phyloP scores from a whole-genome alignment of 2,329 filamentous ascomycete genomes.

The Hypoxylon sp. region DNA sequence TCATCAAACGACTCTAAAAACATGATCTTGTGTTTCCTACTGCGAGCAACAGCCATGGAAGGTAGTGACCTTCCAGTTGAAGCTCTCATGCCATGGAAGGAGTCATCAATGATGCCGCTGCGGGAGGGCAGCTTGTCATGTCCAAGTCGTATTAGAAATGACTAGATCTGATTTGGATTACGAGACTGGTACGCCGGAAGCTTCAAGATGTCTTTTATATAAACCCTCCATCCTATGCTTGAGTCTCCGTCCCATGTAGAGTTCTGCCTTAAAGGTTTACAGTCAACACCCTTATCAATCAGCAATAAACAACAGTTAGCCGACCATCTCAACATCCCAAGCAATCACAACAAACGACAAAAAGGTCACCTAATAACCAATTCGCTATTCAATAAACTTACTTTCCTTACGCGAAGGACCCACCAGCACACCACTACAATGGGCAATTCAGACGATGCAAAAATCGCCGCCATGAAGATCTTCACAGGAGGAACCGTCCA shows the following conservation, averaged over 20 bases:
- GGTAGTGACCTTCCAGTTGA: background rate
- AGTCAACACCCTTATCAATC: background rate
- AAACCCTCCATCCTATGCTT: background rate
- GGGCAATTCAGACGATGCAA: background rate
- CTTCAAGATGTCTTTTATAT: background rate
- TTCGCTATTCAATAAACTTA: background rate
- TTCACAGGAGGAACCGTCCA: background rate
- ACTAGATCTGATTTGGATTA: background rate
- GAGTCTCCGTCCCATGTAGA: background rate
- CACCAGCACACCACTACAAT: background rate
- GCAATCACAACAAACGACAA: background rate
- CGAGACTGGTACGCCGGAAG: background rate
- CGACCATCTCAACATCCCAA: background rate
- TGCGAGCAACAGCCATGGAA: too few relatives aligned
- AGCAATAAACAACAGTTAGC: background rate
- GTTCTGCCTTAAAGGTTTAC: background rate
- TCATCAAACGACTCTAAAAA: too few relatives aligned
- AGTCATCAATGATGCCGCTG: background rate
- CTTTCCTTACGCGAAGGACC: background rate
- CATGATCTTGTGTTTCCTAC: too few relatives aligned
- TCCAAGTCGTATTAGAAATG: background rate
- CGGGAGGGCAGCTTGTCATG: background rate
- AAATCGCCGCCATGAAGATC: conserved; percentile 1
- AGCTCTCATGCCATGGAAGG: background rate
- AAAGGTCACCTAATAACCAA: background rate